Evolutionary conservation across 768 basidiomycete genomes (phyloP).

Genomic region (Lentinula detonsa): DNA sequence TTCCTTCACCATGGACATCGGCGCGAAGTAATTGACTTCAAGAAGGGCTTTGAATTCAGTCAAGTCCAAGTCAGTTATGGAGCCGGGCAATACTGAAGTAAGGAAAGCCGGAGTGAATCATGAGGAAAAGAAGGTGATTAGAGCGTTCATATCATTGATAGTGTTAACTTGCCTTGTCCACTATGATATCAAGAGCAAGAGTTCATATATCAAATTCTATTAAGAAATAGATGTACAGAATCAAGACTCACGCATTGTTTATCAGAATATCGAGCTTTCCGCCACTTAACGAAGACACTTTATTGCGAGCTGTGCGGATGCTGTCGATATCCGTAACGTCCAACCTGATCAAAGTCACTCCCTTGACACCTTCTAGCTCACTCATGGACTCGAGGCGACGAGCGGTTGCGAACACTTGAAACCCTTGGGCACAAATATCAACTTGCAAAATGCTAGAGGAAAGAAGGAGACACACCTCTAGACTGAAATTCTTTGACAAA

Average conservation of each 20-base stretch:
- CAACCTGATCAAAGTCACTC: constrained; percentile 16
- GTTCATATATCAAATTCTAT: no score
- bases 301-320: constrained; percentile 8
- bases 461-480: constrained; percentile 7
- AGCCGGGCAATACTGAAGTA: constrained; percentile 12
- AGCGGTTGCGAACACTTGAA: constrained; percentile 21
- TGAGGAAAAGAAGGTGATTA: no score
- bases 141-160: no score
- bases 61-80: constrained; percentile 20
- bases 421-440: no score
- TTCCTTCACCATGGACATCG: constrained; percentile 25
- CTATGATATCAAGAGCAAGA: neutral
- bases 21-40: constrained; percentile 25
- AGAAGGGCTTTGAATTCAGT: constrained; percentile 17
- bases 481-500: constrained; percentile 15
- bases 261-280: constrained; percentile 24
- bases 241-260: constrained; percentile 19
- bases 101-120: no score
- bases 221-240: no score
- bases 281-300: constrained; percentile 13
- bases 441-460: neutral
- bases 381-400: constrained; percentile 15
- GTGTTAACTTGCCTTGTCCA: neutral
- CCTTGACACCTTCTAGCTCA: constrained; percentile 5
- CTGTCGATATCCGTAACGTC: constrained; percentile 18